phyloP scores from a whole-genome alignment of 2,329 filamentous ascomycete species.

The Xylaria multiplex region DNA sequence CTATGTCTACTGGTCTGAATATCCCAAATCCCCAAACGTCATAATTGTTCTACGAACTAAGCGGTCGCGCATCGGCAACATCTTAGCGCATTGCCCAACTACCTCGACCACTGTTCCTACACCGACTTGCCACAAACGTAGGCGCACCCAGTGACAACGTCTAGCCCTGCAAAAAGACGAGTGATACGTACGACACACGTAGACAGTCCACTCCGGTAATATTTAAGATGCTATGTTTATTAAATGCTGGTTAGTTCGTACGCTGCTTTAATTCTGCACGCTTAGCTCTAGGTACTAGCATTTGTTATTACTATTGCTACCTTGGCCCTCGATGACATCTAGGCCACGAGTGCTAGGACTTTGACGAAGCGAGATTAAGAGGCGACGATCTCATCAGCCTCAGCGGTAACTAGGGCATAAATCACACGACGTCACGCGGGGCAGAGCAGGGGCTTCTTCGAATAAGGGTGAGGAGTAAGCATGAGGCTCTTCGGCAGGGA shows the following conservation, averaged over 20 bases:
- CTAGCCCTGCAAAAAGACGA: background rate
- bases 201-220: background rate
- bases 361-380: slow-evolving; percentile 21
- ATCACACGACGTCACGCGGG: slow-evolving; percentile 10
- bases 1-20: background rate
- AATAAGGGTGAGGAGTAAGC: background rate
- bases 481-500: slow-evolving; percentile 17
- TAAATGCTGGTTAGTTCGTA: background rate
- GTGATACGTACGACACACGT: background rate
- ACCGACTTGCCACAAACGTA: background rate
- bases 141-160: background rate
- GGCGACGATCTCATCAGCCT: slow-evolving; percentile 30
- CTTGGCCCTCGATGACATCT: background rate
- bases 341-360: background rate
- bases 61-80: too few species aligned
- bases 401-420: background rate
- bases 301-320: background rate
- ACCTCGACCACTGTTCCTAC: too few species aligned
- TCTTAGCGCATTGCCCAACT: background rate
- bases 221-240: background rate
- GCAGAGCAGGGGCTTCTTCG: background rate
- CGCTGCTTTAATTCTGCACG: background rate
- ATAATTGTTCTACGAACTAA: background rate
- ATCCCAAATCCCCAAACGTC: background rate
- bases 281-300: background rate